Conservation (phyloP, 2,329 filamentous ascomycete species). For the Westerdykella sp. region DNA sequence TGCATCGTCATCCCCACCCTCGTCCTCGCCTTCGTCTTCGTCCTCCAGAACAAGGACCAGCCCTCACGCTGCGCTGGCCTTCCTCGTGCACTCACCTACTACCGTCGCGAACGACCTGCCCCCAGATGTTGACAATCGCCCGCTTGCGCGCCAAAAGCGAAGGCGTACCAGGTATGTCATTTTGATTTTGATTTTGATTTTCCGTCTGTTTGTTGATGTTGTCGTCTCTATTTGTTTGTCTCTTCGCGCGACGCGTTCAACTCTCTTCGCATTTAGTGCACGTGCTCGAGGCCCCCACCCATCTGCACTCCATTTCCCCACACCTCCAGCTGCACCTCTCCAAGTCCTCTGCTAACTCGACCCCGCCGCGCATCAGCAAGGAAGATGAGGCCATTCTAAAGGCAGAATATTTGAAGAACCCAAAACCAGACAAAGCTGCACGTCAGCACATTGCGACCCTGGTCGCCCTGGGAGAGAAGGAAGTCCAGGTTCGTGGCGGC, state of each 20-base stretch:
- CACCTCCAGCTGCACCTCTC: conserved; percentile 11
- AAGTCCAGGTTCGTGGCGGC: conserved; percentile 71
- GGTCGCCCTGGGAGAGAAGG: conserved; percentile 87
- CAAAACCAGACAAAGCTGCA: conserved; percentile 86
- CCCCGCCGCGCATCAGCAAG: conserved; percentile 26
- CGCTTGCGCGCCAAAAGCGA: conserved; percentile 55
- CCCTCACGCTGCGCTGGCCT: conserved; percentile 41
- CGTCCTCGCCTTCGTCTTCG: conserved; percentile 17
- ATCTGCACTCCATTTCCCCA: not conserved
- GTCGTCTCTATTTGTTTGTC: conserved; percentile 10
- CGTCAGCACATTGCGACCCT: conserved; percentile 77
- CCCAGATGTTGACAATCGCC: conserved; percentile 54
- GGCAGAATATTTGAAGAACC: conserved; percentile 73
- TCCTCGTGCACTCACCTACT: conserved; percentile 55
- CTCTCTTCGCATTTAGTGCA: conserved; percentile 7
- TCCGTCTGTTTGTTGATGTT: conserved; percentile 8
- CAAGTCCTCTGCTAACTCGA: conserved; percentile 15
- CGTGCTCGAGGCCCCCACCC: conserved; percentile 12
- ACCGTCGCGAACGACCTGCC: conserved; percentile 52
- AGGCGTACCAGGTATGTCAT: conserved; percentile 53
- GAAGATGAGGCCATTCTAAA: conserved; percentile 89
- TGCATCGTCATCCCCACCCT: conserved; percentile 1
- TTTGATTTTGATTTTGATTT: conserved; percentile 8
- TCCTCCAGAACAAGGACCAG: conserved; percentile 21
- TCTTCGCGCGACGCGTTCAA: conserved; percentile 21